Evolutionary conservation across 192 early-diverging fungal genomes (phyloP).

Genomic region (Kappamyces sp.): DNA sequence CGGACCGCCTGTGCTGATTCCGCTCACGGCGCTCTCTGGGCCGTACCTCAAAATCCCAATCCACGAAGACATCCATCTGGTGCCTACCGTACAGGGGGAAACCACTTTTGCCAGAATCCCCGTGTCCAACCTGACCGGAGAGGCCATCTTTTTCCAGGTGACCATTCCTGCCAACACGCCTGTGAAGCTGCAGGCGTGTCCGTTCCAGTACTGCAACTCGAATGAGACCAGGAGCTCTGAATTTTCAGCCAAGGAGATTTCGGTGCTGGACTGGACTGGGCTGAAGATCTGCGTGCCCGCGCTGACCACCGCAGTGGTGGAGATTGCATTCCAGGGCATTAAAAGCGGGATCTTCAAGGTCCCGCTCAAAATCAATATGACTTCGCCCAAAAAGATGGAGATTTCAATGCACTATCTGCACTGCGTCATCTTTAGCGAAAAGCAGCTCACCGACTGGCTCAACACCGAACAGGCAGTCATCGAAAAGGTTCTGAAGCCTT

Average conservation of each 20-base stretch:
- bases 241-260: conserved; percentile 25
- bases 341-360: conserved; percentile 36
- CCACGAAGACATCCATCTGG: conserved; percentile 40
- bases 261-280: conserved; percentile 30
- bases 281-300: conserved; percentile 28
- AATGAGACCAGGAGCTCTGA: conserved; percentile 7
- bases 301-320: conserved; percentile 34
- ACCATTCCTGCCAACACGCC: conserved; percentile 29
- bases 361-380: conserved; percentile 25
- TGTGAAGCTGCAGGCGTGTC: conserved; percentile 30
- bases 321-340: conserved; percentile 29
- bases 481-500: conserved; percentile 1
- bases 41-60: conserved; percentile 39
- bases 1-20: conserved; percentile 17
- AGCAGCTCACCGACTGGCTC: background rate
- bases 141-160: conserved; percentile 23
- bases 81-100: conserved; percentile 18
- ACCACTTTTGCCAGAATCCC: conserved; percentile 29
- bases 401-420: conserved; percentile 25
- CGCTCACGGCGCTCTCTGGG: conserved; percentile 34
- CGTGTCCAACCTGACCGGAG: conserved; percentile 32
- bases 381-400: conserved; percentile 37
- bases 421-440: conserved; percentile 23
- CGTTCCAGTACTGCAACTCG: conserved; percentile 27
- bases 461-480: background rate